These are phyloP conservation scores for Calamus simplicifolius DNA, from an alignment of 176 grass and related monocot genomes.

Conservation along the genomic window DNA sequence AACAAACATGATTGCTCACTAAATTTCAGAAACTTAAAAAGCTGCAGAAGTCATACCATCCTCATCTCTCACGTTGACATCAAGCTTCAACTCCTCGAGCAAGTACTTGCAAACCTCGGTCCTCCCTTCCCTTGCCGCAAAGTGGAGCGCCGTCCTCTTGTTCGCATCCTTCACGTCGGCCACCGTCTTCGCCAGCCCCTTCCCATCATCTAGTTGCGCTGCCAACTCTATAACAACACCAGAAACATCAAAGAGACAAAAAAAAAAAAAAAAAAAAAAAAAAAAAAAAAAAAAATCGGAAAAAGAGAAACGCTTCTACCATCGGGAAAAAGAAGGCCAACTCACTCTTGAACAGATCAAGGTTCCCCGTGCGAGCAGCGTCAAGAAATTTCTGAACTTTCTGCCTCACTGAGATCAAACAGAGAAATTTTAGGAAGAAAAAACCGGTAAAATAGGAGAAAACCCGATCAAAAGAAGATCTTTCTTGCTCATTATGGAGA, in stretches of 20 bases:
- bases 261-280: background rate
- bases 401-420: slow-evolving; percentile 39
- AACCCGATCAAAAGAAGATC: background rate
- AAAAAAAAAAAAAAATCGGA: background rate
- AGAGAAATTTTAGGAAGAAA: background rate
- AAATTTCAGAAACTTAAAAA: too few species aligned
- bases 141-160: slow-evolving; percentile 79
- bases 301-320: too few species aligned
- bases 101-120: slow-evolving; percentile 68
- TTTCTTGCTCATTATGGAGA: background rate
- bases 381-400: slow-evolving; percentile 88
- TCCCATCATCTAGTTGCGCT: slow-evolving; percentile 66
- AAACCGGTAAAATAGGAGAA: background rate
- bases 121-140: slow-evolving; percentile 58
- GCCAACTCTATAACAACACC: slow-evolving; percentile 30
- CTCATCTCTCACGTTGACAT: slow-evolving; percentile 68
- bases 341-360: slow-evolving; percentile 57
- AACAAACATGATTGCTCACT: too few species aligned
- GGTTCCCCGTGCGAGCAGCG: slow-evolving; percentile 60
- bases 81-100: slow-evolving; percentile 62
- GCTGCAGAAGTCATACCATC: slow-evolving; percentile 34
- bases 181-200: slow-evolving; percentile 49
- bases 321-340: background rate
- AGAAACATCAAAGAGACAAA: background rate
- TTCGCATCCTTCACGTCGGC: slow-evolving; percentile 66